Evolutionary conservation across 108 stramenopile species (phyloP).

Genomic region (Fragilaria crotonensis): DNA sequence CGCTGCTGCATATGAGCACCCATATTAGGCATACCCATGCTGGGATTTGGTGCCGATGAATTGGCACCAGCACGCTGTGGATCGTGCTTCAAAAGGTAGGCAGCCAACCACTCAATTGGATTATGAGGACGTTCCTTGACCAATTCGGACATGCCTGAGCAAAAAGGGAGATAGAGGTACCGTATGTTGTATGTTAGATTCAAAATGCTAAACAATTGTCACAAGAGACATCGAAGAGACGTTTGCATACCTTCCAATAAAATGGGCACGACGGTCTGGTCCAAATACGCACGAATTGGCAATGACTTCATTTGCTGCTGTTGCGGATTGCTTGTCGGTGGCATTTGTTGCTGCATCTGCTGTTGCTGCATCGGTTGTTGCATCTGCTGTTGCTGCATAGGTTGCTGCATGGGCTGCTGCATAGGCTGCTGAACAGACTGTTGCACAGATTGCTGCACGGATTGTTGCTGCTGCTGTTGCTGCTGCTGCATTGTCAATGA

Average conservation of each 20-base stretch:
- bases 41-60: neutral
- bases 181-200: neutral
- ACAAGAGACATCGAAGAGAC: neutral
- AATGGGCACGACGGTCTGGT: slow-evolving; percentile 99
- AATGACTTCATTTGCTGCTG: slow-evolving; percentile 61
- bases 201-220: neutral
- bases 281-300: slow-evolving; percentile 98
- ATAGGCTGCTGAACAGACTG: neutral
- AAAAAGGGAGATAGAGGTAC: neutral
- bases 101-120: slow-evolving; percentile 96
- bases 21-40: neutral
- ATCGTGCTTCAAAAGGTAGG: slow-evolving; percentile 92
- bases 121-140: slow-evolving; percentile 97
- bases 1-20: too few species aligned
- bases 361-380: slow-evolving; percentile 11
- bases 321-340: neutral
- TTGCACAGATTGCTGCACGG: slow-evolving; percentile 3
- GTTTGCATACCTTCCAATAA: slow-evolving; percentile 78
- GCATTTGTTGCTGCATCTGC: slow-evolving; percentile 7
- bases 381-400: slow-evolving; percentile 13
- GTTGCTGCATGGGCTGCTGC: slow-evolving; percentile 18
- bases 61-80: slow-evolving; percentile 59
- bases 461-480: slow-evolving; percentile 14
- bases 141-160: slow-evolving; percentile 89
- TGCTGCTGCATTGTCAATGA: neutral